Evolutionary conservation across 345 rosid genomes (phyloP).

Genomic region (thale cress (Arabidopsis thaliana)): DNA sequence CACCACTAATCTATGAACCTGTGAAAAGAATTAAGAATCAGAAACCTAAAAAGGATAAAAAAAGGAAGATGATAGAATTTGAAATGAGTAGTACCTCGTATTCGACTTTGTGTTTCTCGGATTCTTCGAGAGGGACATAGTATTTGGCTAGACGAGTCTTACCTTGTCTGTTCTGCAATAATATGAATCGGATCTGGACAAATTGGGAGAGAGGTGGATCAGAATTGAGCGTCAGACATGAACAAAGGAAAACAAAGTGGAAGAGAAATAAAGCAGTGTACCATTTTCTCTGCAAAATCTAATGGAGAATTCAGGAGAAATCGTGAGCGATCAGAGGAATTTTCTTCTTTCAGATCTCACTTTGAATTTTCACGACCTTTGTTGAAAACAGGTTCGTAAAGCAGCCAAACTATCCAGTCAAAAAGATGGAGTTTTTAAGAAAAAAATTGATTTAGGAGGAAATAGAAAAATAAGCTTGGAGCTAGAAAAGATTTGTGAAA

Average conservation of each 20-base stretch:
- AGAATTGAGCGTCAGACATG: neutral
- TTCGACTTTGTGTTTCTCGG: conserved; percentile 98
- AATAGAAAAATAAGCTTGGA: neutral
- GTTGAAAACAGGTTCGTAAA: neutral
- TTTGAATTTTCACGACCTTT: conserved; percentile 15
- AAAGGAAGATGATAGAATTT: neutral
- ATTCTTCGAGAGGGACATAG: conserved; percentile 96
- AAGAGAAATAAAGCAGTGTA: conserved; percentile 23
- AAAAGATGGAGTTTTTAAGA: neutral
- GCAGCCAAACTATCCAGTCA: neutral
- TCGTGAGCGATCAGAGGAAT: conserved; percentile 12
- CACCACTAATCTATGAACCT: conserved; percentile 98
- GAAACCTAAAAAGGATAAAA: neutral
- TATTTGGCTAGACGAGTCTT: conserved; percentile 99
- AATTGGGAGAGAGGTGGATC: conserved; percentile 1
- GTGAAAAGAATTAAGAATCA: neutral
- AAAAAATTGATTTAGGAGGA: neutral
- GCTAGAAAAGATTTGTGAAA: too few species aligned
- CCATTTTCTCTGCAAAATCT: conserved; percentile 43
- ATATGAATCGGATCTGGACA: conserved; percentile 94
- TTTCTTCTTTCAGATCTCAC: conserved; percentile 12
- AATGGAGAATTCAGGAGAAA: neutral
- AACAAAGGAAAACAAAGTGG: neutral
- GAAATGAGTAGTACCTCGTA: conserved; percentile 66
- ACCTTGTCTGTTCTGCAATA: conserved; percentile 97